A percentile compares a stretch with the other conserved stretches of the same genome.
Evolutionary conservation across 352 stramenopile genomes (phyloP).

Genomic region (Plasmopara muralis): DNA sequence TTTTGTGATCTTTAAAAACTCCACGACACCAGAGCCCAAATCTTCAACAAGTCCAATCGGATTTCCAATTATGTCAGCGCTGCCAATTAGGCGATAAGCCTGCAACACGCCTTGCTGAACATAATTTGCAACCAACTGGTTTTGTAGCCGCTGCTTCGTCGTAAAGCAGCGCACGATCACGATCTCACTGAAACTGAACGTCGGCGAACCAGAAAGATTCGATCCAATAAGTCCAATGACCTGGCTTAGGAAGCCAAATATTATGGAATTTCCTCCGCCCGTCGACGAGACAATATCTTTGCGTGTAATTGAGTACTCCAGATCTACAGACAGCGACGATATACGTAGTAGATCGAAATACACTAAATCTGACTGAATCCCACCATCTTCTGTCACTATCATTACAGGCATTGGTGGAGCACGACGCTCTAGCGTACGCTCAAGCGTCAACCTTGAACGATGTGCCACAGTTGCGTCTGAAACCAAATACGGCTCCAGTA

Average conservation of each 20-base stretch:
- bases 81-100: slow-evolving; percentile 76
- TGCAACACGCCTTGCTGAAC: slow-evolving; percentile 77
- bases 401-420: slow-evolving; percentile 60
- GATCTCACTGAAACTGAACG: slow-evolving; percentile 81
- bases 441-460: slow-evolving; percentile 51
- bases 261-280: slow-evolving; percentile 56
- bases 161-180: slow-evolving; percentile 80
- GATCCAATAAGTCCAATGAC: slow-evolving; percentile 78
- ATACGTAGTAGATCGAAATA: slow-evolving; percentile 82
- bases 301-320: slow-evolving; percentile 81
- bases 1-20: slow-evolving; percentile 88
- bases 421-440: slow-evolving; percentile 48
- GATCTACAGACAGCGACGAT: slow-evolving; percentile 56
- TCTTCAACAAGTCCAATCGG: slow-evolving; percentile 84
- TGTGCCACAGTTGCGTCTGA: slow-evolving; percentile 58
- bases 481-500: slow-evolving; percentile 73
- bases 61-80: slow-evolving; percentile 83
- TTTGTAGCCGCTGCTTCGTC: slow-evolving; percentile 71
- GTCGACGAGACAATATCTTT: slow-evolving; percentile 74
- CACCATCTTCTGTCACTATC: slow-evolving; percentile 44
- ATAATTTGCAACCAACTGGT: slow-evolving; percentile 77
- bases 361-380: slow-evolving; percentile 67
- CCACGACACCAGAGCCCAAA: slow-evolving; percentile 75
- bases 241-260: slow-evolving; percentile 75
- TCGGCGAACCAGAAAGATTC: slow-evolving; percentile 77